phyloP scores from a whole-genome alignment of 2,329 filamentous ascomycete species.

The Xylaria sp. region DNA sequence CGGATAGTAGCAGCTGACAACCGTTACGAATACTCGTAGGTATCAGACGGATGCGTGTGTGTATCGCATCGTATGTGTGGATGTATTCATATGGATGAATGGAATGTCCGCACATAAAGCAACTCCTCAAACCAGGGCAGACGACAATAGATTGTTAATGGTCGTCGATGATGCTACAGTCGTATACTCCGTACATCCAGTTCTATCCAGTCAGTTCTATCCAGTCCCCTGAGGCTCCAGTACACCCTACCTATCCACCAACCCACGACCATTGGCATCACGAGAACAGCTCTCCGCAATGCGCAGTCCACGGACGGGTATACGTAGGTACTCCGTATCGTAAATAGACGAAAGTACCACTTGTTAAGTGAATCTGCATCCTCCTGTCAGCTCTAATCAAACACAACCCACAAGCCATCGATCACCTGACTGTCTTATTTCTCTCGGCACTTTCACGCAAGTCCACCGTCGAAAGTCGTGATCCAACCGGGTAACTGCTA shows the following conservation, averaged over 20 bases:
- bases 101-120: no score
- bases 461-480: neutral
- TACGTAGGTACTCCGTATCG: neutral
- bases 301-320: neutral
- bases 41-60: slow-evolving; percentile 2
- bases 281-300: slow-evolving; percentile 8
- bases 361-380: no score
- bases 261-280: neutral
- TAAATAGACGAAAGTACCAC: neutral
- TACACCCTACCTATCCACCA: neutral
- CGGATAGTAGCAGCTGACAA: slow-evolving; percentile 6
- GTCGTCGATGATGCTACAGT: slow-evolving; percentile 4
- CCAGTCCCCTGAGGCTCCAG: no score
- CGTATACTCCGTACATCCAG: neutral
- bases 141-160: slow-evolving; percentile 4
- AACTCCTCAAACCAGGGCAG: slow-evolving; percentile 4
- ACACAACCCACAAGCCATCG: slow-evolving; percentile 11
- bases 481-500: neutral
- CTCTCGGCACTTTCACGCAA: slow-evolving; percentile 9
- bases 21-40: neutral
- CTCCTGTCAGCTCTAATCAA: neutral
- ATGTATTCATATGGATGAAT: no score
- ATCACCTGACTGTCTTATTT: slow-evolving; percentile 17
- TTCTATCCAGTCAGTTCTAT: no score
- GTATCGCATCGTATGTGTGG: no score